Conservation (phyloP, 2,329 filamentous ascomycete genomes). For the Atkinsonella hypoxylon region DNA sequence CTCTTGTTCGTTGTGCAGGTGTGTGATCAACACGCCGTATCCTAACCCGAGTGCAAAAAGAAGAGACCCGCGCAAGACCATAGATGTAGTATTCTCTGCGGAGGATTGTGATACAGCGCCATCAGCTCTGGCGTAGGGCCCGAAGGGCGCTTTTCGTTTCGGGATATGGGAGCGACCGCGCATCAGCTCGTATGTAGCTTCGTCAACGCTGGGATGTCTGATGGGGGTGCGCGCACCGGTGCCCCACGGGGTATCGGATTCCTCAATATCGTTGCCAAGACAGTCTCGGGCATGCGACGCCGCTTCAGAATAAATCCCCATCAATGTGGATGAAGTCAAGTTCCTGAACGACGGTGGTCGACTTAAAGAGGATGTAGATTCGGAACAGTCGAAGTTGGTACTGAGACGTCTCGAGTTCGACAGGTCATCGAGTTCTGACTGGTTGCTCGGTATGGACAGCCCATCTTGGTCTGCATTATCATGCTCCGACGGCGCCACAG, state of each 20-base stretch:
- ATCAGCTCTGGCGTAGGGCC: slow-evolving; percentile 12
- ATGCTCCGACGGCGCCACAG: slow-evolving; percentile 31
- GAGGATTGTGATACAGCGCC: slow-evolving; percentile 14
- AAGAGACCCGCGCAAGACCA: slow-evolving; percentile 45
- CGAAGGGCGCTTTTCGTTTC: slow-evolving; percentile 24
- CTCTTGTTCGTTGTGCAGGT: slow-evolving; percentile 61
- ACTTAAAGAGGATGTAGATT: slow-evolving; percentile 33
- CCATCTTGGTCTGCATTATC: slow-evolving; percentile 17
- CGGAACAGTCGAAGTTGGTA: slow-evolving; percentile 31
- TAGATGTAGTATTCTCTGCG: slow-evolving; percentile 27
- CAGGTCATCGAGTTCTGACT: slow-evolving; percentile 15
- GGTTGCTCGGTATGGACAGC: slow-evolving; percentile 10
- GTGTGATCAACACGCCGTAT: slow-evolving; percentile 72
- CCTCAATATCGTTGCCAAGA: slow-evolving; percentile 32
- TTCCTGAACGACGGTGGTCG: slow-evolving; percentile 73
- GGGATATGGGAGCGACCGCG: slow-evolving; percentile 24
- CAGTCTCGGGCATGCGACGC: slow-evolving; percentile 37
- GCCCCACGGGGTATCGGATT: slow-evolving; percentile 62
- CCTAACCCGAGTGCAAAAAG: slow-evolving; percentile 70
- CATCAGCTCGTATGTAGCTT: slow-evolving; percentile 32
- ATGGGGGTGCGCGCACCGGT: slow-evolving; percentile 62
- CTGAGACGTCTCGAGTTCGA: slow-evolving; percentile 24
- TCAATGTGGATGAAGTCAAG: slow-evolving; percentile 77
- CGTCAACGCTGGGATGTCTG: slow-evolving; percentile 30
- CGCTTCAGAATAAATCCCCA: slow-evolving; percentile 75